Evolutionary conservation across 2,329 filamentous ascomycete species (phyloP), one percentile per base, ranked within the genome.

Genomic region (Talaromyces sp.): DNA sequence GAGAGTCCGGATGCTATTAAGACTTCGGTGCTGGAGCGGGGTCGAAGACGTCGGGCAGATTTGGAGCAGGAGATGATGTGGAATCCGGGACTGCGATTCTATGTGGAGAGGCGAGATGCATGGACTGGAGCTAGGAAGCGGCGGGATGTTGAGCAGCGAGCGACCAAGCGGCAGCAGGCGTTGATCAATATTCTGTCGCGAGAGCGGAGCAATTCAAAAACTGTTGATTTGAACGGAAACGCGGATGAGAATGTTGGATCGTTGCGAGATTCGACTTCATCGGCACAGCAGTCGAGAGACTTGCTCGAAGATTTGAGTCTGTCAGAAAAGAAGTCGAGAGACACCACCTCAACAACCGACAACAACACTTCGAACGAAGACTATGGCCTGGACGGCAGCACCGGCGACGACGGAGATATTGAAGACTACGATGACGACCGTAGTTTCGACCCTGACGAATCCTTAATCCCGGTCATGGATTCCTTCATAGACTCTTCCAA

Each of bases 31-130:
- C 73, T 82, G 4, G 82, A 83, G 52, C 83, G 84, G 64, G 84
- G 83, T 66, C 82, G 86, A 41, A 84, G 82, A 67, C 82, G 85
- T 48, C 82, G 87, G 63, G 84, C 82, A 70, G 84, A 82, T 58
- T 74, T 86, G 59, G 84, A 86, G 67, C 86, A 87, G 64, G 89
- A 91, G 79, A 85, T 88, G 79, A 76, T 81, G 35, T 96, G 90
- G 88, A 98, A 97, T 72, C 82, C 89, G 43, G 94, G 94, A 0
- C 76, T 97, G 64, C 85, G 88, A n/a, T 90, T 90, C 74, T 98
- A 92, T 78, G 85, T 88, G 66, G 86, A 88, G 35, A 83, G 91
- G 65, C 85, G 93, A 58, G 88, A 97, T 78, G 88, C 87, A 7
- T 98, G 94, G 94, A 94, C 93, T 0, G 89, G 90, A 37, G 93